Evolutionary conservation across 257 asterid species (phyloP).

Genomic region (Solanum piurae): DNA sequence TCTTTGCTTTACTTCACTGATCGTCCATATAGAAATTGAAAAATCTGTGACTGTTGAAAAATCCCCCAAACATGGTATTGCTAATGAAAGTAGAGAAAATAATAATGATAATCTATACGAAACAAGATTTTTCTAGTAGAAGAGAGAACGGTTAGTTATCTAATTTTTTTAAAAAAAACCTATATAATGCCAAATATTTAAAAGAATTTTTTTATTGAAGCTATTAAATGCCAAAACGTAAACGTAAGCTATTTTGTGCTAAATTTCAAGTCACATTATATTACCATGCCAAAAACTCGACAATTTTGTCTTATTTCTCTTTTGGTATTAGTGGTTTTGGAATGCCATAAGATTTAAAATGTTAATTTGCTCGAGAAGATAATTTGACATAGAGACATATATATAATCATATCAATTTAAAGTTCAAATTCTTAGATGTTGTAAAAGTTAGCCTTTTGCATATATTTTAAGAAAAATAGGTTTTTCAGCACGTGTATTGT

Average conservation of each 20-base stretch:
- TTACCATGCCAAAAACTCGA: no score
- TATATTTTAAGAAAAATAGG: no score
- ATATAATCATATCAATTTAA: neutral
- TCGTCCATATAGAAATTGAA: neutral
- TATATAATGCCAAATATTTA: no score
- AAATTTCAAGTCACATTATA: no score
- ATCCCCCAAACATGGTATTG: neutral
- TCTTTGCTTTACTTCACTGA: no score
- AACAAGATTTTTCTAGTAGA: no score
- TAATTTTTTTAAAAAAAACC: no score
- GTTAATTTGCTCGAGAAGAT: neutral
- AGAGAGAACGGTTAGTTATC: no score
- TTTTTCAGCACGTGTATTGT: neutral
- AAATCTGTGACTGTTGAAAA: neutral
- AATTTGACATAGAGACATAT: neutral
- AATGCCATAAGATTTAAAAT: neutral
- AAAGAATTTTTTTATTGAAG: no score
- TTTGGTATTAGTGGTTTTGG: neutral
- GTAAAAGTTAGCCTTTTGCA: neutral
- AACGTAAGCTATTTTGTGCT: no score
- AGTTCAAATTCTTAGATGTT: neutral
- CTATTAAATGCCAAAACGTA: no score
- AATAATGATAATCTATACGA: neutral
- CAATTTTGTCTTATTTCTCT: neutral
- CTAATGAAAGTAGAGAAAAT: neutral